These are phyloP conservation scores for Volutella citrinella DNA, from an alignment of 2,329 filamentous ascomycete genomes.

Conservation along the genomic window DNA sequence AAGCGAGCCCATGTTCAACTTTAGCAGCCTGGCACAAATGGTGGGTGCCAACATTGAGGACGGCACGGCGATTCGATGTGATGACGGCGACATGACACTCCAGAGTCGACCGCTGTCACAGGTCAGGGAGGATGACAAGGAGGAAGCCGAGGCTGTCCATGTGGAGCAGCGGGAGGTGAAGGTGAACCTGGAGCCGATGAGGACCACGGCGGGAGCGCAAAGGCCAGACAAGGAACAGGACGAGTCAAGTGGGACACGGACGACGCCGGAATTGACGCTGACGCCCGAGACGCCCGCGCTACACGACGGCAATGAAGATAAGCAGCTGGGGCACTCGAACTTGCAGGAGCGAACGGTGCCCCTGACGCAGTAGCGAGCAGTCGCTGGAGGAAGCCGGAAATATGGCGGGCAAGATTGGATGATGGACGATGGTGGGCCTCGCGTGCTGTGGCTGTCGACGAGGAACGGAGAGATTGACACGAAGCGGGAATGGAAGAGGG, in stretches of 20 bases:
- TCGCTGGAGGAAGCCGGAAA: too few species aligned
- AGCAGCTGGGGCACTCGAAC: conserved; percentile 42
- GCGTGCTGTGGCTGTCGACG: too few species aligned
- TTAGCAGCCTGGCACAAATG: conserved; percentile 80
- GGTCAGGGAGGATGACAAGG: conserved; percentile 37
- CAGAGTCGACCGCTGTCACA: conserved; percentile 32
- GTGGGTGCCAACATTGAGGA: conserved; percentile 64
- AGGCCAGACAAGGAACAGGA: not conserved
- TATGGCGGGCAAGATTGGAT: too few species aligned
- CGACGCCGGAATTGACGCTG: conserved; percentile 44
- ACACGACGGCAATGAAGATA: conserved; percentile 33
- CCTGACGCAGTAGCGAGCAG: conserved; percentile 30
- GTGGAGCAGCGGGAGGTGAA: conserved; percentile 20
- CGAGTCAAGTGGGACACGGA: conserved; percentile 7
- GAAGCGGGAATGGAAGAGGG: too few species aligned
- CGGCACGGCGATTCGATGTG: conserved; percentile 31
- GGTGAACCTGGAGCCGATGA: too few species aligned
- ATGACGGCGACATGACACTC: conserved; percentile 15
- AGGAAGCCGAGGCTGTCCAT: conserved; percentile 30
- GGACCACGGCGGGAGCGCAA: too few species aligned
- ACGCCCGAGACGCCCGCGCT: conserved; percentile 48
- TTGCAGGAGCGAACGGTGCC: conserved; percentile 25
- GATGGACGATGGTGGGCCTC: too few species aligned
- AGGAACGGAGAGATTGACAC: too few species aligned
- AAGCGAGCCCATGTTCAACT: conserved; percentile 84